phyloP scores from a whole-genome alignment of 371 early-diverging fungal species.

The Mortierella sp. region DNA sequence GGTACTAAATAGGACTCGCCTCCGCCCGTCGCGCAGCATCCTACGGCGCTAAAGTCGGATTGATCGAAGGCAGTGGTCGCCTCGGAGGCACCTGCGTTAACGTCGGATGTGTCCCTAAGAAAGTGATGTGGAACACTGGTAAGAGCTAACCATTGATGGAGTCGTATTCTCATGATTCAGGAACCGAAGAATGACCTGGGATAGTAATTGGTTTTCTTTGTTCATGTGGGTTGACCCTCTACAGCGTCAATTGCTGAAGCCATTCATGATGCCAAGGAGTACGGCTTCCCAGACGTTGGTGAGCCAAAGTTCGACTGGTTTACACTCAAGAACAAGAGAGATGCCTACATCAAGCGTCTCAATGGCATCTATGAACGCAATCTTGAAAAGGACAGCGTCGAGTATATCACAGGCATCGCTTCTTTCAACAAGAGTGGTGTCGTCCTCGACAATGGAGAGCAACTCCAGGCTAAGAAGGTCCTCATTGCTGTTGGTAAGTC shows the following conservation, averaged over 20 bases:
- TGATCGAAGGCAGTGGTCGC: conserved; percentile 87
- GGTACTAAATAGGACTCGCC: conserved; percentile 68
- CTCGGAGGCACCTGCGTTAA: conserved; percentile 97
- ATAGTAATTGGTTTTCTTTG: background rate
- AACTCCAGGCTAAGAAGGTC: conserved; percentile 83
- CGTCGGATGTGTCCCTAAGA: conserved; percentile 99
- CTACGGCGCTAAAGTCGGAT: conserved; percentile 91
- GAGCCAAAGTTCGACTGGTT: conserved; percentile 73
- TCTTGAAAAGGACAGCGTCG: conserved; percentile 87
- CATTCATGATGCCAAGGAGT: conserved; percentile 85
- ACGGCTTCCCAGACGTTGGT: conserved; percentile 81
- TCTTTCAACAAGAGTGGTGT: conserved; percentile 81
- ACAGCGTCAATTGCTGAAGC: conserved; percentile 87
- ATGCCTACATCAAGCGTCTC: conserved; percentile 94
- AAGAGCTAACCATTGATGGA: conserved; percentile 11
- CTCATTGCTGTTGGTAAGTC: conserved; percentile 86
- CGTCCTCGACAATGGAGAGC: conserved; percentile 68
- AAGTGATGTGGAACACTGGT: conserved; percentile 96
- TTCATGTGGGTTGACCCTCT: background rate
- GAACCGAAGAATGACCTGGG: too few species aligned
- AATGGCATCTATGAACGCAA: conserved; percentile 97
- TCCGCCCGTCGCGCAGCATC: conserved; percentile 93
- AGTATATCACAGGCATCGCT: conserved; percentile 86
- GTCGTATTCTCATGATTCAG: background rate
- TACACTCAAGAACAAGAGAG: conserved; percentile 88